Percentiles rank a stretch among this genome's conserved stretches.
phyloP scores from a whole-genome alignment of 2,329 filamentous ascomycete genomes.

The Tolypocladium ovalisporum region DNA sequence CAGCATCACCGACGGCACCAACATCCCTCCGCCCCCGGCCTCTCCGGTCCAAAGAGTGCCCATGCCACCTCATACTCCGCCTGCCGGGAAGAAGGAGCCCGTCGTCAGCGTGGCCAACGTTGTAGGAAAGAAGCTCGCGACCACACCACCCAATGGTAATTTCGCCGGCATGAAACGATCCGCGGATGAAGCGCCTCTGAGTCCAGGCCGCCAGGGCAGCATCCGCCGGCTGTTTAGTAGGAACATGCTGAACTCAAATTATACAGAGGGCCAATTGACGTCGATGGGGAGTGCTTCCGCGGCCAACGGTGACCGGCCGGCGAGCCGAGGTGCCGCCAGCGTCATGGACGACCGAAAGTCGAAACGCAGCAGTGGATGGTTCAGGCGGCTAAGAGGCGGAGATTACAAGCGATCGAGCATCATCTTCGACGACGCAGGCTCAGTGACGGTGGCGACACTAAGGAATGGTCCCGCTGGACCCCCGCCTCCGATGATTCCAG shows the following conservation, averaged over 20 bases:
- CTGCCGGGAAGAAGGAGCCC: conserved; percentile 11
- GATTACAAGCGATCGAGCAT: conserved; percentile 30
- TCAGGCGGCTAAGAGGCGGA: conserved; percentile 37
- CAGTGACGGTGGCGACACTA: conserved; percentile 8
- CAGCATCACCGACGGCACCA: conserved; percentile 48
- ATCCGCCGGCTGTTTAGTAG: conserved; percentile 48
- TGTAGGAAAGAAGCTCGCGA: conserved; percentile 2
- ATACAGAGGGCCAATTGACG: conserved; percentile 36
- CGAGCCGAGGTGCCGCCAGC: conserved; percentile 38
- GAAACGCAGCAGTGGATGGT: conserved; percentile 49
- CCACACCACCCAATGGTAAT: conserved; percentile 28
- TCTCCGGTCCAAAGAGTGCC: conserved; percentile 40
- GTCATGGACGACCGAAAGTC: conserved; percentile 40
- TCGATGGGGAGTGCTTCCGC: conserved; percentile 21
- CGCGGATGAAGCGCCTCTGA: conserved; percentile 39
- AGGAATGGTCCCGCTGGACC: conserved; percentile 31
- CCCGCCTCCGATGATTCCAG: conserved; percentile 51
- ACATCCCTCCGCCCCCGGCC: conserved; percentile 47
- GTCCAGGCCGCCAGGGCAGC: conserved; percentile 43
- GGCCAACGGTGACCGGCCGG: conserved; percentile 29
- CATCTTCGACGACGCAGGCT: conserved; percentile 24
- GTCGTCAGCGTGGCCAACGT: conserved; percentile 5
- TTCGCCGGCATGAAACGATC: conserved; percentile 35
- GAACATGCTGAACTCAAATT: conserved; percentile 41
- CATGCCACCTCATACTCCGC: conserved; percentile 28